phyloP scores from a whole-genome alignment of 768 basidiomycete species.

The Trametes gibbosa region DNA sequence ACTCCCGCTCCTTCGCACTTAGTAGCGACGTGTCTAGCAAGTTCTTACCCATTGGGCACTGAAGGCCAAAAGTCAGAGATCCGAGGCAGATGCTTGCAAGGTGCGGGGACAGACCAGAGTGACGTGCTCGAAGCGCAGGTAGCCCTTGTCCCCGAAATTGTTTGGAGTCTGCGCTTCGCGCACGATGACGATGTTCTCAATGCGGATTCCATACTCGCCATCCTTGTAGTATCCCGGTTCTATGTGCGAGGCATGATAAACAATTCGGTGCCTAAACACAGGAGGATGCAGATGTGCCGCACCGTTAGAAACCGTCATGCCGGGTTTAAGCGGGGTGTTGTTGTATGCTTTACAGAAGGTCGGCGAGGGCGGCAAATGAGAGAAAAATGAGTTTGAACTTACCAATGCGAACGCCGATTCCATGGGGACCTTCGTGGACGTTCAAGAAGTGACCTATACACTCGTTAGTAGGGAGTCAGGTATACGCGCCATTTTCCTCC shows the following conservation, averaged over 20 bases:
- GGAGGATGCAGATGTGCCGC: not conserved
- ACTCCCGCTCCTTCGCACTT: slow-evolving; percentile 63
- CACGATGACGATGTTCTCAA: slow-evolving; percentile 87
- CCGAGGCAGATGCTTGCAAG: not conserved
- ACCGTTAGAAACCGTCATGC: slow-evolving; percentile 91
- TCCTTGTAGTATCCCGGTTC: slow-evolving; percentile 94
- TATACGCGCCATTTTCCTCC: too few relatives aligned
- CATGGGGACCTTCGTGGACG: slow-evolving; percentile 83
- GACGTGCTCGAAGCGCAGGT: slow-evolving; percentile 79
- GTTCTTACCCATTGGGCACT: slow-evolving; percentile 87
- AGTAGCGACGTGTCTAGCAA: slow-evolving; percentile 68
- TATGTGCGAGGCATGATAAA: slow-evolving; percentile 19
- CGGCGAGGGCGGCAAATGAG: not conserved
- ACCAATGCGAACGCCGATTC: slow-evolving; percentile 56
- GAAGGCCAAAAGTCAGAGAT: not conserved
- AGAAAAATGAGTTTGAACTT: not conserved
- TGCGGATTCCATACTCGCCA: slow-evolving; percentile 87
- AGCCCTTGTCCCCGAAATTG: slow-evolving; percentile 82
- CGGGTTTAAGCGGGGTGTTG: slow-evolving; percentile 66
- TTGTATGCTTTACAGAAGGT: slow-evolving; percentile 51
- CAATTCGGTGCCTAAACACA: not conserved
- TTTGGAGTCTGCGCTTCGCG: slow-evolving; percentile 64
- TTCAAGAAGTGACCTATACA: slow-evolving; percentile 73
- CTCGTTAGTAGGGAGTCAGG: not conserved
- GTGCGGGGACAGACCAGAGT: slow-evolving; percentile 61